Evolutionary conservation across 108 stramenopile species (phyloP), one percentile per base, ranked within the genome.

Genomic region (Skeletonema menzelii): DNA sequence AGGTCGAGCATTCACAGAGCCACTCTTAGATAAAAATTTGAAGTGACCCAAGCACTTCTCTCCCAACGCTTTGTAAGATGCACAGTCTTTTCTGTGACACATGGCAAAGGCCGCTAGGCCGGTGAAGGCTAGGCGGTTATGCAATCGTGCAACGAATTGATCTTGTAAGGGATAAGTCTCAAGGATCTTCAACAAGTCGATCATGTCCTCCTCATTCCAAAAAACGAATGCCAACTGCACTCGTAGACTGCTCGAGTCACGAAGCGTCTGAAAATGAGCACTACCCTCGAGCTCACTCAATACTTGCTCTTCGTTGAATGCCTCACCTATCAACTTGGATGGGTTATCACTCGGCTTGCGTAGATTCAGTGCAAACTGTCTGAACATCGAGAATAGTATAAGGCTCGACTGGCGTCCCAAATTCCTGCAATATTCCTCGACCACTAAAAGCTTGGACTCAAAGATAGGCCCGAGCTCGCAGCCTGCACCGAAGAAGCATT

Each of bases 1-100:
- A 40, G 75, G 74, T 4, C 59, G 74, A 31, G 75, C 74, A 40
- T 81, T 81, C n/a, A 56, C 60, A 15, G 47, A 68, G 13, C 80
- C 80, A 47, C 56, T 46, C 19, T 63, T 22, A 8, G 27, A 44
- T 20, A 69, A 66, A 47, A 59, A 31, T 19, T 73, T 27, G 59
- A 74, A 80, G 12, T 34, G 55, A 24, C 47, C 40, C 72, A 73
- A 44, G 35, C 56, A 60, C 34, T 59, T 63, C 15, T 38, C 59
- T 35, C 69, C 74, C 31, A 63, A n/a, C 31, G 19, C 34, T 35
- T 60, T 31, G 10, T 1, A 60, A 1, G 59, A 60, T 19, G 27
- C 59, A 20, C 34, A 34, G 31, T 20, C 59, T 34, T 60, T 31
- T 7, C 6, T 34, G 20, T 35, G 30, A 24, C 59, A 31, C 32